Percentiles rank a stretch among this genome's conserved stretches.
These are phyloP conservation scores for Alloascoidea africana DNA, from an alignment of 805 yeast species.

Conservation along the genomic window DNA sequence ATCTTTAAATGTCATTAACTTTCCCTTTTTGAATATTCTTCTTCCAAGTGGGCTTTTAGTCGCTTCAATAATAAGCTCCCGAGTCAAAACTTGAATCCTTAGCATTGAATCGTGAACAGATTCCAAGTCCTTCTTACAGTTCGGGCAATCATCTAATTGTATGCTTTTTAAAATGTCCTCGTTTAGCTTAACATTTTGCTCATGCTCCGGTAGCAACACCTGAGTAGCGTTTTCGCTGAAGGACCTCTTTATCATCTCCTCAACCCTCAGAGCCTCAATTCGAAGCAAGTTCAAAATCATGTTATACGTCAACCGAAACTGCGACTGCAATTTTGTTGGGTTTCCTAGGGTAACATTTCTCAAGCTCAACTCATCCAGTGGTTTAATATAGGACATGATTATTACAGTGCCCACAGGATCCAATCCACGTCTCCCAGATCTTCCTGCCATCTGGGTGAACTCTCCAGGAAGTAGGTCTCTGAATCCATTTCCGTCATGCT, in stretches of 20 bases:
- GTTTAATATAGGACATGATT: constrained; percentile 62
- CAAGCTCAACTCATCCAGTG: constrained; percentile 29
- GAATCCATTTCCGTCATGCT: constrained; percentile 80
- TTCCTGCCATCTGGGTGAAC: constrained; percentile 97
- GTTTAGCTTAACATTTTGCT: constrained; percentile 41
- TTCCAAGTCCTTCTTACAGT: constrained; percentile 28
- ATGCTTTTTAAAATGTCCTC: constrained; percentile 28
- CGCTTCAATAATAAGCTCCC: constrained; percentile 31
- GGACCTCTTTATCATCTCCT: constrained; percentile 94
- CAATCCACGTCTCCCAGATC: constrained; percentile 96
- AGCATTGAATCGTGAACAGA: constrained; percentile 27
- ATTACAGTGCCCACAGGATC: constrained; percentile 92
- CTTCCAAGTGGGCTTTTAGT: constrained; percentile 31
- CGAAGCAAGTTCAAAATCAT: constrained; percentile 87
- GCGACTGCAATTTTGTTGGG: constrained; percentile 82
- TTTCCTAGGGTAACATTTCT: constrained; percentile 77
- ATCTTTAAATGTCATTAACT: constrained; percentile 44
- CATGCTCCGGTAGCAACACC: constrained; percentile 73
- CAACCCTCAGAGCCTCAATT: constrained; percentile 88
- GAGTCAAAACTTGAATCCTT: constrained; percentile 28
- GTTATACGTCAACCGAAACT: constrained; percentile 86
- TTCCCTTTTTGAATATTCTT: constrained; percentile 34
- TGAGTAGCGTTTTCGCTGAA: constrained; percentile 87
- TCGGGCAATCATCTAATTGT: constrained; percentile 18
- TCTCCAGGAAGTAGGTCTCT: constrained; percentile 87